Base-by-base conservation (phyloP, 306 rosid species). In the Oxytropis ochrocephala region DNA sequence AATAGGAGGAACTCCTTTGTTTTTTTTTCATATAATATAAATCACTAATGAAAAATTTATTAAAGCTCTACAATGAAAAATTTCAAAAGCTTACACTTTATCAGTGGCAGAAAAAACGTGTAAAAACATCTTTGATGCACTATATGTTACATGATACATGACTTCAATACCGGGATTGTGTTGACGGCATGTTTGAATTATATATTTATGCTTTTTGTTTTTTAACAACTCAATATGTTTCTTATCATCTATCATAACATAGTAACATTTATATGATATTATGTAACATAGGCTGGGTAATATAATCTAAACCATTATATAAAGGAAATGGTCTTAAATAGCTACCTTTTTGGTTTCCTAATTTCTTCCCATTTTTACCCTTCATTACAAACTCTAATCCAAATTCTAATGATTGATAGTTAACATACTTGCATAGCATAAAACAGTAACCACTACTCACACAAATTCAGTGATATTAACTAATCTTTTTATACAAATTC, bases 1-100 rank as follows among this genome's bases (percentile, higher is more conserved):
- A n/a, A 35, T 18, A 60, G 35, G 13, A 60, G 46, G 7, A 66
- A 38, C 21, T 57, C 50, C 9, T 64, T 35, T n/a, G 5, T 53
- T 75, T 17, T 69, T 39, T 18, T n/a, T n/a, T n/a, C n/a, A n/a
- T n/a, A n/a, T n/a, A n/a, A n/a, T 29, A 56, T 38, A 62, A 11
- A 50, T 46, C 66, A 60, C 51, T 51, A 8, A 8, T 21, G 39
- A 81, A 19, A 24, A 76, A 53, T 61, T 39, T 51, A 42, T 73
- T 60, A 53, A 61, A 50, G 64, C 17, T 55, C 24, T 63, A 67
- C 19, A 46, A 11, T 13, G 57, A 61, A 62, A 60, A 2, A 13
- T 19, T 52, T 47, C 62, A 30, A 59, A 18, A 51, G 32, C 47
- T 51, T 43, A 53, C 38, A 35, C 56, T 55, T 36, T 49, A 52